Percentiles rank a stretch among this genome's conserved stretches.
Evolutionary conservation across 208 protist species (phyloP).

Genomic region (Crithidia fasciculata): DNA sequence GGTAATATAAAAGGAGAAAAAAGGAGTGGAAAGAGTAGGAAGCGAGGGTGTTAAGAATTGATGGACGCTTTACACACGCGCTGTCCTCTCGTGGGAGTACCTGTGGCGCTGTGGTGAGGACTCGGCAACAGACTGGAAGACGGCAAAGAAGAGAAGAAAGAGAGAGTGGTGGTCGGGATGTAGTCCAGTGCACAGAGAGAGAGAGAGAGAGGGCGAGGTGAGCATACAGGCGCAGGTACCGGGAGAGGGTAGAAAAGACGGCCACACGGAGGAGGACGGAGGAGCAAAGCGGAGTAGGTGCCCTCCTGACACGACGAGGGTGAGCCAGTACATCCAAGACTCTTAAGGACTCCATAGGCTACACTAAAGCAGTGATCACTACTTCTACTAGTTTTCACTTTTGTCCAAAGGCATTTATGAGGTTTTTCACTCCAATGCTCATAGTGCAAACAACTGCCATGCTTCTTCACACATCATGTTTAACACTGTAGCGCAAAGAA

Average conservation of each 20-base stretch:
- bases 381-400: too few species aligned
- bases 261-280: background rate
- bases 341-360: background rate
- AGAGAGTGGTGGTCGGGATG: background rate
- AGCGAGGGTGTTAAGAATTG: background rate
- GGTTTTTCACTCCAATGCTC: too few species aligned
- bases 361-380: too few species aligned
- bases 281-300: background rate
- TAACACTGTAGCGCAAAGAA: too few species aligned
- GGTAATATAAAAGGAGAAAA: background rate
- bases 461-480: too few species aligned
- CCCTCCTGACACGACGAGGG: background rate
- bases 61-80: too few species aligned
- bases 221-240: background rate
- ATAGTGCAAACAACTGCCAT: too few species aligned
- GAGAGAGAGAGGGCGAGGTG: background rate
- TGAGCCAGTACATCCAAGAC: background rate
- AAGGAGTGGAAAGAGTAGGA: background rate
- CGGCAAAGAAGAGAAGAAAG: background rate
- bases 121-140: too few species aligned
- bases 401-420: too few species aligned
- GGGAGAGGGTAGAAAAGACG: background rate
- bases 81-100: too few species aligned
- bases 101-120: too few species aligned
- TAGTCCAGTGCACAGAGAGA: background rate